Base-by-base conservation (phyloP, 1,139 yeast species). In the Saccharomyces hybrid region DNA sequence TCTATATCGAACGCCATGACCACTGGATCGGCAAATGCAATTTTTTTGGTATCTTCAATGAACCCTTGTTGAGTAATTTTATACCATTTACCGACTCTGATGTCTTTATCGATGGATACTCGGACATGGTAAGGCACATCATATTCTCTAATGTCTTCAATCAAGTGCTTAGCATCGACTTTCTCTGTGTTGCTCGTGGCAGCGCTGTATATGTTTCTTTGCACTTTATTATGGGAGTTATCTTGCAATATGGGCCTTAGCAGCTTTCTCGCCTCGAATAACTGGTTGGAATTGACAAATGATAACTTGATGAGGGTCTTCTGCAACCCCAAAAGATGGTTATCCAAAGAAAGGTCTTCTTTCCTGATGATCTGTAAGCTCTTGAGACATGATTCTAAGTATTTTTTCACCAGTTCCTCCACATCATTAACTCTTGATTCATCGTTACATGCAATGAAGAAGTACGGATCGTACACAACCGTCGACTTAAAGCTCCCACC, bases 101-200 rank as follows among this genome's bases (percentile, higher is more conserved):
- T 76, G 62, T 88, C 77, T 57, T 79, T 79, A 70, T 95, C 99
- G 31, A 95, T 95, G 16, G 96, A 84, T 0, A 93, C 98, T 59
- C 99, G 80, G 0, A 91, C 98, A 66, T 91, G 96, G 65, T 88
- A 95, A 0, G 99, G 99, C 1, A 95, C 98, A 67, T 95, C 99
- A 63, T 88, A 91, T 68, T 95, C 99, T 61, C 93, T 78, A 34
- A 93, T 80, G 64, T 91, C 99, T 55, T 83, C 83, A 29, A 95
- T 80, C 53, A 76, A 77, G 44, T 83, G 82, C 11, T 83, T 73
- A 0, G 93, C 85, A 60, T 86, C 90, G 14, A 5, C 47, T 58
- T 51, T 66, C 60, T 48, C 65, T 57, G 46, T 41, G 3, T n/a
- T 41, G 3, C n/a, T n/a, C 5, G 47, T 29, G 6, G 51, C 51